Evolutionary conservation across 176 grass and related monocot genomes (phyloP), one percentile per base, ranked within the genome.

Genomic region (Tuctoria greenei): DNA sequence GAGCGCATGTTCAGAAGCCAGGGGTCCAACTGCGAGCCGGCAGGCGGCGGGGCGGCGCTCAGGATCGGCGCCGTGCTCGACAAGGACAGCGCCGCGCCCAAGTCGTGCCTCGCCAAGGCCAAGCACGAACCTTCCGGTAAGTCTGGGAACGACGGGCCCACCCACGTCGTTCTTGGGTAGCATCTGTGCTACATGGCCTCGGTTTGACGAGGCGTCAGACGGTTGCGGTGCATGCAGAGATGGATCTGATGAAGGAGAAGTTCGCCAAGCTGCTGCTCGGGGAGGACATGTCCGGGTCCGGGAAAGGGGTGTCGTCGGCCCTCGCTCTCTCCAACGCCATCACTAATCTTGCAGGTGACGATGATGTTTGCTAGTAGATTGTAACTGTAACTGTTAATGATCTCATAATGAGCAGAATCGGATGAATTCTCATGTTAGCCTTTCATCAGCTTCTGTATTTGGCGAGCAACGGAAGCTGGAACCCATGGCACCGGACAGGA

Each of bases 271-370:
- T 95, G 66, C 84, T 95, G 71, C 79, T 95, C 38, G 88, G 92
- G 60, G 92, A 95, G 79, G 92, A 95, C 83, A 95, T 95, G 92
- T 95, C 92, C 6, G 92, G 92, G 20, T 89, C 88, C 14, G 92
- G 92, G 23, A 95, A 95, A 79, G 92, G 92, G 63, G 92, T 95
- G 74, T 76, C 92, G 57, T 90, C 92, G 15, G 88, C 92, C 61
- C 82, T 95, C 31, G 88, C 92, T 28, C 64, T 95, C 39, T 95
- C 92, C 57, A 95, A 95, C 75, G 88, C 92, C 83, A 74, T 95
- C 77, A 95, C 92, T 21, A 95, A 95, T 57, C 92, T 95, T 64
- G 92, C 92, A 95, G 92, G 92, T 95, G 18, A 61, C n/a, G 12
- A 12, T 4, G 13, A 20, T 27, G 45, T 4, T 16, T 11, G 50